A percentile compares a stretch with the other conserved stretches of the same genome.
Evolutionary conservation across 805 yeast genomes (phyloP).

Genomic region (Peterozyma xylosa): DNA sequence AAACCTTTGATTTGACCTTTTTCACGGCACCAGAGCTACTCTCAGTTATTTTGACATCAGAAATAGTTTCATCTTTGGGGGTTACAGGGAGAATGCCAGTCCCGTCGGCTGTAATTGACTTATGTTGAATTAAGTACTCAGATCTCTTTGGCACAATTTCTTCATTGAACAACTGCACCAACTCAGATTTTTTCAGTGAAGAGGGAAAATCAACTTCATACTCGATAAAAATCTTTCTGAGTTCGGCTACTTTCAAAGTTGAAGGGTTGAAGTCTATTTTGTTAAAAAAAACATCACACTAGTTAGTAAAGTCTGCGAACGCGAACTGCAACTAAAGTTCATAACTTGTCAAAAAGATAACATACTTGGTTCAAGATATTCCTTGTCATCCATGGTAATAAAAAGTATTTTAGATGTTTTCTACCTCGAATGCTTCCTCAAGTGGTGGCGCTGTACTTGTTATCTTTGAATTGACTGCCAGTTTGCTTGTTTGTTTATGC

Average conservation of each 20-base stretch:
- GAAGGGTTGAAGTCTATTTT: slow-evolving; percentile 57
- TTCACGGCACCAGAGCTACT: not conserved
- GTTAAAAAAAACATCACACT: too few relatives aligned
- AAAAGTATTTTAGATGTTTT: too few relatives aligned
- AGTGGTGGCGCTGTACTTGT: too few relatives aligned
- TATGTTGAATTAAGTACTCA: slow-evolving; percentile 26
- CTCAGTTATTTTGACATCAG: not conserved
- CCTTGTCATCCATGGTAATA: too few relatives aligned
- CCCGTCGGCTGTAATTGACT: slow-evolving; percentile 15
- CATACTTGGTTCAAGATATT: too few relatives aligned
- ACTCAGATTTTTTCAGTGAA: slow-evolving; percentile 59
- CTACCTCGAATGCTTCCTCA: too few relatives aligned
- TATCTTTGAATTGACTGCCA: too few relatives aligned
- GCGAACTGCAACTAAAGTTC: too few relatives aligned
- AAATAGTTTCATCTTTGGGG: not conserved
- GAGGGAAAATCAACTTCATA: slow-evolving; percentile 57
- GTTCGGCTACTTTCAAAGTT: slow-evolving; percentile 56
- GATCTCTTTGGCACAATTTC: slow-evolving; percentile 43
- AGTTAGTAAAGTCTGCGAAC: too few relatives aligned
- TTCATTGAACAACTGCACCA: slow-evolving; percentile 53
- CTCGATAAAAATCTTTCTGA: slow-evolving; percentile 57
- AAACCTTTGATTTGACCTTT: slow-evolving; percentile 4
- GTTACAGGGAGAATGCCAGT: slow-evolving; percentile 8
- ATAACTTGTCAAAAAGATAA: too few relatives aligned
- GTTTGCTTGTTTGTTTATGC: too few relatives aligned